phyloP scores from a whole-genome alignment of 129 eudicot genomes.

The Lonicera japonica region DNA sequence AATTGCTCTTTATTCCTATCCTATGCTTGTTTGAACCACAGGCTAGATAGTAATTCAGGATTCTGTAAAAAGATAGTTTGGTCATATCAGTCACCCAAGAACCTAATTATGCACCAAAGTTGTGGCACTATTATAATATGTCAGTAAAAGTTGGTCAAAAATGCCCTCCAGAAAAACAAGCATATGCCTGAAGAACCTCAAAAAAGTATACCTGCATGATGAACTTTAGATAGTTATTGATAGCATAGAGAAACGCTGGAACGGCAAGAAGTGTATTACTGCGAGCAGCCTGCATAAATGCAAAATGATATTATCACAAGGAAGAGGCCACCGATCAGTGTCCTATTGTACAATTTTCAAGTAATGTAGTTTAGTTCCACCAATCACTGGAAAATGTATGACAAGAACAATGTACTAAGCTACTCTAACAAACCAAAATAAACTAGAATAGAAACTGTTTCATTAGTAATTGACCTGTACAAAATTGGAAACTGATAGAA shows the following conservation, averaged over 20 bases:
- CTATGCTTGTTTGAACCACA: too few relatives aligned
- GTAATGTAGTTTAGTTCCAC: too few relatives aligned
- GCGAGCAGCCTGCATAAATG: conserved; percentile 85
- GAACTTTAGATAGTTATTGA: conserved; percentile 93
- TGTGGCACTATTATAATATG: conserved; percentile 7
- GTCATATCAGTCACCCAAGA: not conserved
- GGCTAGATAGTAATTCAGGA: too few relatives aligned
- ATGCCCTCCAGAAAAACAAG: conserved; percentile 2
- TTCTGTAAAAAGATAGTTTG: too few relatives aligned
- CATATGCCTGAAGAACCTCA: conserved; percentile 7
- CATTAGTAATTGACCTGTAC: conserved; percentile 46
- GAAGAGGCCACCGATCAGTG: not conserved
- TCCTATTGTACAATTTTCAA: not conserved
- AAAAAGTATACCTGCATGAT: conserved; percentile 83
- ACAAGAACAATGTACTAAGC: too few relatives aligned
- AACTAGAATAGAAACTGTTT: too few relatives aligned
- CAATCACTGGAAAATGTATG: too few relatives aligned
- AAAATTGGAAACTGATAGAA: conserved; percentile 76
- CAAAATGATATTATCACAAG: not conserved
- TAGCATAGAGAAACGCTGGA: conserved; percentile 94
- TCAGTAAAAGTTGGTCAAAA: not conserved
- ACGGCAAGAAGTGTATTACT: conserved; percentile 95
- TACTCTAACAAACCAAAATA: too few relatives aligned
- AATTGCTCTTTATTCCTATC: too few relatives aligned
- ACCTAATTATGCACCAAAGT: conserved; percentile 1